Conservation (phyloP, 2,329 filamentous ascomycete genomes). For the Aspergillus proliferans region DNA sequence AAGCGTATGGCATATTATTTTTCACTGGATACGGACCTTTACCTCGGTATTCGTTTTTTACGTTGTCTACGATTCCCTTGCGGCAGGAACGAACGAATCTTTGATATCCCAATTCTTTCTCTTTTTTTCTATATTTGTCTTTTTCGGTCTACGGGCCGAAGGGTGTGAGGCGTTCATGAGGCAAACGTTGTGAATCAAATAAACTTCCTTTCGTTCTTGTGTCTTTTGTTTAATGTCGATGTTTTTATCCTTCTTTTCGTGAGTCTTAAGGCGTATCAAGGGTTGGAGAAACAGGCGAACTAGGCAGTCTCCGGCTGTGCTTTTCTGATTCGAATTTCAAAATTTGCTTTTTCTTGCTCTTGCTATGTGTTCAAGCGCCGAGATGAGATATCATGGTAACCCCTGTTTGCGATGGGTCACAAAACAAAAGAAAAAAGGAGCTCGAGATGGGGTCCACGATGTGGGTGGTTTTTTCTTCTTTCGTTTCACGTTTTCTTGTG, state of each 20-base stretch:
- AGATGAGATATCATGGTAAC: neutral
- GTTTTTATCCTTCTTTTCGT: too few relatives aligned
- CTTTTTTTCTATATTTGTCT: conserved; percentile 5
- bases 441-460: neutral
- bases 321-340: neutral
- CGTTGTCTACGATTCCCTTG: neutral
- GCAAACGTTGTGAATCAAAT: neutral
- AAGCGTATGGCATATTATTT: conserved; percentile 1
- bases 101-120: conserved; percentile 8
- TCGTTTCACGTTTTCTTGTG: neutral
- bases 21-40: conserved; percentile 8
- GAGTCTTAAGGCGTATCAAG: neutral
- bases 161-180: neutral
- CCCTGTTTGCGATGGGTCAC: neutral
- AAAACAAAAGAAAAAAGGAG: neutral
- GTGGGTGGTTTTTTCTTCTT: neutral
- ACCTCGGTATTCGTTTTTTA: conserved; percentile 6
- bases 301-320: neutral
- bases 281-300: neutral
- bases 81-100: neutral
- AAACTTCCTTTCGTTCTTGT: conserved; percentile 2
- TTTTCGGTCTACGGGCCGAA: conserved; percentile 3
- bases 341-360: too few relatives aligned
- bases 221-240: neutral
- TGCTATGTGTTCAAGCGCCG: neutral